Conservation (phyloP, 106 monocot genomes). For the Posidonia australis region DNA sequence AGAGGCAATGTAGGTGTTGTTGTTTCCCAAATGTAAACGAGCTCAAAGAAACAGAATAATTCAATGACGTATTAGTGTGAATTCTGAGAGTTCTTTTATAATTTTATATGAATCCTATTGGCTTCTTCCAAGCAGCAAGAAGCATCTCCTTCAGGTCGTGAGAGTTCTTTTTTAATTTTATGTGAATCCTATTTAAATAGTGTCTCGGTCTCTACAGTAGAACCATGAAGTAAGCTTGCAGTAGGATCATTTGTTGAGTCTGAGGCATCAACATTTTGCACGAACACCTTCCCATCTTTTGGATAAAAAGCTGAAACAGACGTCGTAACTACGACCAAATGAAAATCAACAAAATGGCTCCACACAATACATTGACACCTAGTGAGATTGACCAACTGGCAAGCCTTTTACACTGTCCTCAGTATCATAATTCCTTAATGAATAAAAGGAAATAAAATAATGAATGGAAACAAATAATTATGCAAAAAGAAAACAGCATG, state of each 20-base stretch:
- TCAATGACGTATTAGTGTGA: neutral
- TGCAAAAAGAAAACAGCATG: too few relatives aligned
- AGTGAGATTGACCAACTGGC: too few relatives aligned
- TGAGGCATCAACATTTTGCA: constrained; percentile 8
- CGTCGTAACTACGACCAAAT: too few relatives aligned
- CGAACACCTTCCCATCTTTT: constrained; percentile 17
- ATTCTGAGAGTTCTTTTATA: too few relatives aligned
- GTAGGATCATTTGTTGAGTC: constrained; percentile 14
- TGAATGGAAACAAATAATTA: too few relatives aligned
- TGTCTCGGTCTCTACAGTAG: constrained; percentile 8
- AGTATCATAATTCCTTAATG: too few relatives aligned
- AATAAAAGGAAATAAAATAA: too few relatives aligned
- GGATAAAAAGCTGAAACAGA: constrained; percentile 2
- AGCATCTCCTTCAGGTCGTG: constrained; percentile 15
- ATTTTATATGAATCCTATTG: too few relatives aligned
- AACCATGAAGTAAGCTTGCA: constrained; percentile 14
- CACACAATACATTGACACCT: too few relatives aligned
- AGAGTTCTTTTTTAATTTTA: constrained; percentile 25
- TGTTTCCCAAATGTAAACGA: constrained; percentile 25
- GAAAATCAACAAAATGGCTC: too few relatives aligned
- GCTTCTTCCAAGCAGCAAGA: neutral
- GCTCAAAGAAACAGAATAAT: neutral
- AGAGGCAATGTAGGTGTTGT: constrained; percentile 11
- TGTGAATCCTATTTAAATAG: constrained; percentile 12
- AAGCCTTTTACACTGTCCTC: too few relatives aligned